Evolutionary conservation across 345 rosid species (phyloP).

Genomic region (Mercurialis annua): DNA sequence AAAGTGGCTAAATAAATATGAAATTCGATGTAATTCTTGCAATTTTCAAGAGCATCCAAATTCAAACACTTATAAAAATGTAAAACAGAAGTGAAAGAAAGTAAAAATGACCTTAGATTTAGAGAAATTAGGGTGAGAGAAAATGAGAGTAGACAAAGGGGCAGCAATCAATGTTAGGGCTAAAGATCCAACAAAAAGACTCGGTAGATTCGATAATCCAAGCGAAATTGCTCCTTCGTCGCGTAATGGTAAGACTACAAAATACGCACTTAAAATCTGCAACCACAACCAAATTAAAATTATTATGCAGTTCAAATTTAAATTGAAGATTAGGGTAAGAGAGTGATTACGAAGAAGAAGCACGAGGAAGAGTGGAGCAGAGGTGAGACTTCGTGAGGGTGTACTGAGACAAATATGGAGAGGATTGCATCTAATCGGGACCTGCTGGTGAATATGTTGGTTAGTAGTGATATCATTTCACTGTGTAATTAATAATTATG

Average conservation of each 20-base stretch:
- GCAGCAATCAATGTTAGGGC: constrained; percentile 78
- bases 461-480: no score
- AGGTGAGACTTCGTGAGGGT: constrained; percentile 73
- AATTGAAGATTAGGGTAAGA: background rate
- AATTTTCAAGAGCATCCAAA: no score
- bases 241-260: constrained; percentile 81
- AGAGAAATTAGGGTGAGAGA: constrained; percentile 71
- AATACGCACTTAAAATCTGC: constrained; percentile 86
- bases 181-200: constrained; percentile 71
- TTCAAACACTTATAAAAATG: background rate
- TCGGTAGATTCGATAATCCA: constrained; percentile 76
- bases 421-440: constrained; percentile 48
- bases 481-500: no score
- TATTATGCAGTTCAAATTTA: background rate
- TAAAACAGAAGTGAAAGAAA: background rate
- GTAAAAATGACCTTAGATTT: constrained; percentile 79
- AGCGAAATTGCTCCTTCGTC: constrained; percentile 90
- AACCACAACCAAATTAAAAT: background rate
- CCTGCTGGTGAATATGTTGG: constrained; percentile 18
- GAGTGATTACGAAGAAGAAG: constrained; percentile 72
- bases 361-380: constrained; percentile 72
- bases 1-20: no score
- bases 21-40: no score
- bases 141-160: constrained; percentile 79
- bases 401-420: constrained; percentile 65